Base-by-base conservation (phyloP, 768 basidiomycete genomes). In the Lentinus brumalis region DNA sequence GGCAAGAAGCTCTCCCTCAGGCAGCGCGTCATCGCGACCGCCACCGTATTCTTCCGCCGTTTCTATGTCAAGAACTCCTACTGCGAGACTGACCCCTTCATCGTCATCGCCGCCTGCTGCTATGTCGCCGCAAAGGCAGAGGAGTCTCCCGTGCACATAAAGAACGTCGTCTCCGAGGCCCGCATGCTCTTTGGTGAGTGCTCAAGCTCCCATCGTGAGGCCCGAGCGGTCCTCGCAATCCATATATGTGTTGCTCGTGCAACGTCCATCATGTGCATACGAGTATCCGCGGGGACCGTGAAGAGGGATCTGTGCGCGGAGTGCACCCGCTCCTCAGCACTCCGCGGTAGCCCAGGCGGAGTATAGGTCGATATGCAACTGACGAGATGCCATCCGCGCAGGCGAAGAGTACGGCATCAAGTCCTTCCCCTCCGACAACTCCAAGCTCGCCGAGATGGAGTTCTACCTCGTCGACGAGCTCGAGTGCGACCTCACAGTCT, bases 111-210 rank as follows among this genome's bases (percentile, higher is more conserved):
- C 0, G 93, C 95, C 0, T 99, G 96, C 75, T 88, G 89, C 65
- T 98, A 98, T 74, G 89, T 98, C 38, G 96, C 96, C 9, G 93
- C 96, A 0, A 99, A 99, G 73, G 94, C 95, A 1, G 97, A 99
- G 70, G 97, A 99, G 73, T 92, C 89, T 0, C 96, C 97, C 0
- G 83, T 94, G 0, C 94, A 96, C 70, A 94, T 98, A 76, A 98
- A 98, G 78, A 90, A 84, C 64, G 87, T 98, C 31, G 88, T 96
- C 30, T 75, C 86, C 1, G 96, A 98, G 71, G 89, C 95, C 0
- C 83, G 91, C 57, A 68, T 81, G 6, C 74, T 95, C 45, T 97
- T 96, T 71, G 83, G 81, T 66, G 31, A 52, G 40, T 31, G 32
- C 26, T n/a, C n/a, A 14, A 53, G 56, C 44, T 30, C n/a, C 41